Conservation (phyloP, 2,329 filamentous ascomycete species). For the Annulohypoxylon truncatum region DNA sequence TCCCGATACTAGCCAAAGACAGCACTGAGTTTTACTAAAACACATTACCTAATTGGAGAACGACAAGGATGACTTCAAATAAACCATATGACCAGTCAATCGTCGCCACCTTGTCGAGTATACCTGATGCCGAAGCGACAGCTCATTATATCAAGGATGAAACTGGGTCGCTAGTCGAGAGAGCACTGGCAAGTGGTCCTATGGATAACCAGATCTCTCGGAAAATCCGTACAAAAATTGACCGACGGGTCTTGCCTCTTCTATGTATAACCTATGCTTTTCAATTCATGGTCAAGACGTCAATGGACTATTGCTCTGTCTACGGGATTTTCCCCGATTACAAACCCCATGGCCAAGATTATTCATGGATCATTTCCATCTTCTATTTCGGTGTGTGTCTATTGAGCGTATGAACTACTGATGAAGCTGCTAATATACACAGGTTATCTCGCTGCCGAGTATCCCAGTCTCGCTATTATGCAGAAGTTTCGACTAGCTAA, state of each 20-base stretch:
- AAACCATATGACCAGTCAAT: slow-evolving; percentile 7
- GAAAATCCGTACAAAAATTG: slow-evolving; percentile 40
- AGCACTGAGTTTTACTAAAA: not conserved
- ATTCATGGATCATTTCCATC: slow-evolving; percentile 44
- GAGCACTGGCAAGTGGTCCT: slow-evolving; percentile 47
- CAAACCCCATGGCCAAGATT: slow-evolving; percentile 40
- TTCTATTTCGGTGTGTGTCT: slow-evolving; percentile 43
- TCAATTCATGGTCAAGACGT: slow-evolving; percentile 47
- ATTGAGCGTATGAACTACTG: not conserved
- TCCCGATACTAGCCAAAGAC: not conserved
- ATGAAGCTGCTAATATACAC: slow-evolving; percentile 5
- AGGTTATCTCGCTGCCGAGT: slow-evolving; percentile 56
- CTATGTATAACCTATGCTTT: slow-evolving; percentile 45
- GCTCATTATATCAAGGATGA: slow-evolving; percentile 47
- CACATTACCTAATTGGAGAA: not conserved
- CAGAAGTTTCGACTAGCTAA: slow-evolving; percentile 51
- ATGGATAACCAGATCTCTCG: slow-evolving; percentile 43
- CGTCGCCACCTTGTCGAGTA: slow-evolving; percentile 37
- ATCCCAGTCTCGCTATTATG: slow-evolving; percentile 53
- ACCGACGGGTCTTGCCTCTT: slow-evolving; percentile 43
- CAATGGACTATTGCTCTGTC: slow-evolving; percentile 45
- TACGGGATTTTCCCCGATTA: slow-evolving; percentile 44
- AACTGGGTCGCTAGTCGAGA: slow-evolving; percentile 51
- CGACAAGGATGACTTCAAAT: slow-evolving; percentile 15
- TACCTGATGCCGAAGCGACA: slow-evolving; percentile 5